Evolutionary conservation across 805 yeast species (phyloP), one percentile per base, ranked within the genome.

Genomic region (Candida vaughaniae): DNA sequence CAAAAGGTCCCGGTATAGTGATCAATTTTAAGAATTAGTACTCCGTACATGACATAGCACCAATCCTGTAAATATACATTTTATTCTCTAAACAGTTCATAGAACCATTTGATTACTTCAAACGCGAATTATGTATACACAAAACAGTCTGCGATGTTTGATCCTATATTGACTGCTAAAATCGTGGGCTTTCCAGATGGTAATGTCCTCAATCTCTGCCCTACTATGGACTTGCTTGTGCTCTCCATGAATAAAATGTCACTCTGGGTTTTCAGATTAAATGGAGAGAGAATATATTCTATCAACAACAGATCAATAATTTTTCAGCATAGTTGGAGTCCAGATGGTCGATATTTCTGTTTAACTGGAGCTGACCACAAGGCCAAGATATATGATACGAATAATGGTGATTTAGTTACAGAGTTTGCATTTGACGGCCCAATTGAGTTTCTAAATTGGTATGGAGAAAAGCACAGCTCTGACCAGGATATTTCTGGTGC

Each of bases 1-100:
- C 95, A 8, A 76, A 74, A 51, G 91, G 95, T 16, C 96, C 96
- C 1, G 82, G 88, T 23, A 72, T 87, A 33, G 82, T 83, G 22
- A 79, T 89, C 31, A 63, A 67, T 48, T 58, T 68, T 43, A 56
- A 49, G 33, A 46, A 33, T 18, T 51, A 42, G 29, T 25, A n/a
- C n/a, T n/a, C n/a, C n/a, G n/a, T 19, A 10, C 25, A 18, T 30
- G 16, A 6, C 6, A 9, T 10, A n/a, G n/a, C n/a, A n/a, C n/a
- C n/a, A n/a, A n/a, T n/a, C 29, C 18, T 33, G 33, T 33, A 33
- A 11, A 38, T 33, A 32, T 33, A n/a, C n/a, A n/a, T n/a, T n/a
- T n/a, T n/a, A n/a, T n/a, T n/a, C n/a, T n/a, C n/a, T n/a, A n/a
- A n/a, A n/a, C n/a, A n/a, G n/a, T n/a, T n/a, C n/a, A n/a, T n/a